Evolutionary conservation across 2,329 filamentous ascomycete species (phyloP), one percentile per base, ranked within the genome.

Genomic region (Aspergillus sp.): DNA sequence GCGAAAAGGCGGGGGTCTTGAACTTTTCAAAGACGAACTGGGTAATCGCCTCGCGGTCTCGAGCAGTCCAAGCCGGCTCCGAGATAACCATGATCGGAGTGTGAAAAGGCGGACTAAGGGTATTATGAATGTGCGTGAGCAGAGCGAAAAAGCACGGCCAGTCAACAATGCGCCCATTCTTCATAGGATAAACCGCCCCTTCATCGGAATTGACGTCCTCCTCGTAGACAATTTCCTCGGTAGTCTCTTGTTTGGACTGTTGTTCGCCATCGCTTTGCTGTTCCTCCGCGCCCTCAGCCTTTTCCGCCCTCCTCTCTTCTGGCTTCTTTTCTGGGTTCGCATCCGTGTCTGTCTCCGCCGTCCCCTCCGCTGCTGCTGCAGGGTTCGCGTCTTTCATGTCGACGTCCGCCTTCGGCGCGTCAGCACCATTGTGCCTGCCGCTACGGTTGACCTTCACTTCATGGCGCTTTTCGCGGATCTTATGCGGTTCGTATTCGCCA

Each of bases 1-100:
- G 77, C 57, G 86, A 90, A 44, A 98, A 85, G 0, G 88, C 89
- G 0, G 93, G 93, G 0, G 88, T 93, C 72, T 91, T 93, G 63
- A 94, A 95, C 70, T 93, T 94, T 69, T 98, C 93, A 61, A 98
- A 98, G 54, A 97, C 81, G 73, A 95, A 98, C 52, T 93, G 88
- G 9, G 90, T 86, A 55, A 98, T 83, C 35, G 79, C 80, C 69
- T 97, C 91, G 63, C 85, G 85, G 66, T 96, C 89, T 52, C 85
- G 83, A 6, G 86, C 81, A 3, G 88, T 89, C 91, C 93, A 98
- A 56, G 83, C 84, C 3, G 93, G 90, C 57, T 94, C 87, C 5
- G 86, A 80, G 68, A 97, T 85, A 52, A 98, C 80, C 65, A 97
- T 78, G 54, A 98, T 88, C 2, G 93, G 90, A 0, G 91, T 96